Evolutionary conservation across 257 asterid genomes (phyloP).

Genomic region (Fraxinus quadrangulata): DNA sequence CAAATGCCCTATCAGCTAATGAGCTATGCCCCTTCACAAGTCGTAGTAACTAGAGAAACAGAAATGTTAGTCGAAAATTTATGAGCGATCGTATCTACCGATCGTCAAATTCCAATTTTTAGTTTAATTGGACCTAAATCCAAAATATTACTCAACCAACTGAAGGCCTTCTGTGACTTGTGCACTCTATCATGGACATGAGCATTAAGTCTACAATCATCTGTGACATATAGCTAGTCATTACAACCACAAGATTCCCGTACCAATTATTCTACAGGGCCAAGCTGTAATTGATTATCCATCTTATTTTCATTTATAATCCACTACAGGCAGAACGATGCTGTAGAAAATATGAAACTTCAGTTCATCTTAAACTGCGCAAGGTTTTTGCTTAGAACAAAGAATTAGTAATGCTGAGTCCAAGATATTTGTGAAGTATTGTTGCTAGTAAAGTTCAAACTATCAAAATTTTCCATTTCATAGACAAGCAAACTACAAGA

Average conservation of each 20-base stretch:
- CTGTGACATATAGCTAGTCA: too few relatives aligned
- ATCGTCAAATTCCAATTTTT: too few relatives aligned
- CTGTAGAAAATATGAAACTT: neutral
- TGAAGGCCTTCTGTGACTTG: neutral
- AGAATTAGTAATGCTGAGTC: neutral
- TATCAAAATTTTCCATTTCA: neutral
- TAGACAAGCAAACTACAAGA: neutral
- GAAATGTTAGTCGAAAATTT: neutral
- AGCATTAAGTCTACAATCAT: too few relatives aligned
- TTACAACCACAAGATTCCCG: neutral
- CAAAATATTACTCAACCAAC: neutral
- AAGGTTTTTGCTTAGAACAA: neutral
- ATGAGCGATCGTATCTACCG: neutral
- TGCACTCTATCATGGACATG: neutral
- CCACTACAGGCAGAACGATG: neutral
- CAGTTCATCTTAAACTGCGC: neutral
- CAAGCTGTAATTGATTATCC: neutral
- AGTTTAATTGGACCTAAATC: neutral
- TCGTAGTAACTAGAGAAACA: neutral
- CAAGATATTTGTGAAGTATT: neutral
- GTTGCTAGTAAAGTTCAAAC: neutral
- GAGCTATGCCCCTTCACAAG: neutral
- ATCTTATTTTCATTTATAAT: neutral
- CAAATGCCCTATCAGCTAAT: neutral
- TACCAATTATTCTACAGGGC: neutral